These are phyloP conservation scores for Termitomyces sp. DNA, from an alignment of 768 basidiomycete genomes.

Conservation along the genomic window DNA sequence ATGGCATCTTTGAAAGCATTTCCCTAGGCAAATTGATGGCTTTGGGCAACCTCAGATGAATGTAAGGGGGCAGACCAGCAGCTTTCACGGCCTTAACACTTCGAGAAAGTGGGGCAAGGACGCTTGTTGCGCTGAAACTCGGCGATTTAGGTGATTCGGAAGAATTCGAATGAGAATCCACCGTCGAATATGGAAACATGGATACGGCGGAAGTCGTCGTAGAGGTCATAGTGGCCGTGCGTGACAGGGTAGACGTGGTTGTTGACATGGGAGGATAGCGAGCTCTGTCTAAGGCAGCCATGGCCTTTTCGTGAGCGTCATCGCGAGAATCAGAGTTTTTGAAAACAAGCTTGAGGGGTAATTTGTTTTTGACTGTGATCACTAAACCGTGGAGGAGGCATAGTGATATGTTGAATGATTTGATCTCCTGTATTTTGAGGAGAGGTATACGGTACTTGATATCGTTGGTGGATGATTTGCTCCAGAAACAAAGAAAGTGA, in stretches of 20 bases:
- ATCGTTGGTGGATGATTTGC: slow-evolving; percentile 31
- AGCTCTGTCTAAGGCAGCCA: slow-evolving; percentile 11
- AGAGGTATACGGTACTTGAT: slow-evolving; percentile 38
- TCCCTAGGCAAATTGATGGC: slow-evolving; percentile 41
- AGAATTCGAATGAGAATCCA: background rate
- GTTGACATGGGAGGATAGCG: slow-evolving; percentile 7
- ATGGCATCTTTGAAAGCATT: slow-evolving; percentile 21
- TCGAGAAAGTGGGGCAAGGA: slow-evolving; percentile 42
- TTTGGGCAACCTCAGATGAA: slow-evolving; percentile 33
- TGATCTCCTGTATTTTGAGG: slow-evolving; percentile 32
- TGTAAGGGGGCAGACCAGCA: slow-evolving; percentile 21
- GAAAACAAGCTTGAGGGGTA: slow-evolving; percentile 46
- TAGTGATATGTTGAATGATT: slow-evolving; percentile 22
- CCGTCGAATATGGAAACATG: background rate
- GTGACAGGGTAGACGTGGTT: background rate
- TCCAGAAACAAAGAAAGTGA: slow-evolving; percentile 40
- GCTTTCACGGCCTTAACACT: slow-evolving; percentile 25
- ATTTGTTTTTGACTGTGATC: slow-evolving; percentile 40
- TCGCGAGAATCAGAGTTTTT: slow-evolving; percentile 32
- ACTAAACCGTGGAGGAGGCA: slow-evolving; percentile 30
- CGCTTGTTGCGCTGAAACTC: slow-evolving; percentile 25
- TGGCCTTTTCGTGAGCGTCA: slow-evolving; percentile 35
- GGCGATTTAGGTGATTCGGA: background rate
- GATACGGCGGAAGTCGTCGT: background rate
- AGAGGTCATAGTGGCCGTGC: background rate